A percentile compares a stretch with the other conserved stretches of the same genome.
Evolutionary conservation across 306 rosid species (phyloP).

Genomic region (Vigna unguiculata): DNA sequence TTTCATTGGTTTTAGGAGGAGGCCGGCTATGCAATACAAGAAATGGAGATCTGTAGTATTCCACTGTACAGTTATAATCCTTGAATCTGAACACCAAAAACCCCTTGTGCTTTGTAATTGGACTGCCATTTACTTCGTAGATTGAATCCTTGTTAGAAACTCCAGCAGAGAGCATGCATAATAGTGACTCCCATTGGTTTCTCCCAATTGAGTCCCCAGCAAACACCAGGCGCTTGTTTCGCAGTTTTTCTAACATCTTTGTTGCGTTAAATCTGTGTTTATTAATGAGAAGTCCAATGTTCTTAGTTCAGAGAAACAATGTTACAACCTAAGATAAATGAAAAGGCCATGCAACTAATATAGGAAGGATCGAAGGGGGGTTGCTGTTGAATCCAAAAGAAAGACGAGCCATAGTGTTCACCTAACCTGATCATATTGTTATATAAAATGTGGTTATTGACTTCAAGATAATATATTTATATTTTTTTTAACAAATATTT

Average conservation of each 20-base stretch:
- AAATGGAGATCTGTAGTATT: constrained; percentile 89
- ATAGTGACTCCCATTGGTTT: constrained; percentile 96
- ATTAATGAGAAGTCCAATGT: background rate
- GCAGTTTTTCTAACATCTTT: constrained; percentile 73
- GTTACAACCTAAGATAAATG: constrained; percentile 1
- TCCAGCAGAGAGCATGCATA: constrained; percentile 89
- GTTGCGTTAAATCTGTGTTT: constrained; percentile 76
- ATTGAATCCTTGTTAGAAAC: constrained; percentile 72
- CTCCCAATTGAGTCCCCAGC: constrained; percentile 95
- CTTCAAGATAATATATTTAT: no score
- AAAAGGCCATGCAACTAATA: background rate
- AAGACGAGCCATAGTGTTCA: background rate
- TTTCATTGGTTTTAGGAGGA: constrained; percentile 53
- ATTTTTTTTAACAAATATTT: no score
- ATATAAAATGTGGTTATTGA: background rate
- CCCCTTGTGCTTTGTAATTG: constrained; percentile 96
- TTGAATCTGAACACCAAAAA: constrained; percentile 78
- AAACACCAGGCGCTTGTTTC: constrained; percentile 76
- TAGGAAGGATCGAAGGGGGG: background rate
- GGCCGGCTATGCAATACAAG: constrained; percentile 80
- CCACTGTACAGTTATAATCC: constrained; percentile 79
- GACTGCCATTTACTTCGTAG: constrained; percentile 88
- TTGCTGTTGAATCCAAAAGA: background rate
- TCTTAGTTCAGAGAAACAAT: constrained; percentile 35
- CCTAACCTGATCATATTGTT: background rate